These are phyloP conservation scores for Saitozyma sp. DNA, from an alignment of 768 basidiomycete species.

Conservation along the genomic window DNA sequence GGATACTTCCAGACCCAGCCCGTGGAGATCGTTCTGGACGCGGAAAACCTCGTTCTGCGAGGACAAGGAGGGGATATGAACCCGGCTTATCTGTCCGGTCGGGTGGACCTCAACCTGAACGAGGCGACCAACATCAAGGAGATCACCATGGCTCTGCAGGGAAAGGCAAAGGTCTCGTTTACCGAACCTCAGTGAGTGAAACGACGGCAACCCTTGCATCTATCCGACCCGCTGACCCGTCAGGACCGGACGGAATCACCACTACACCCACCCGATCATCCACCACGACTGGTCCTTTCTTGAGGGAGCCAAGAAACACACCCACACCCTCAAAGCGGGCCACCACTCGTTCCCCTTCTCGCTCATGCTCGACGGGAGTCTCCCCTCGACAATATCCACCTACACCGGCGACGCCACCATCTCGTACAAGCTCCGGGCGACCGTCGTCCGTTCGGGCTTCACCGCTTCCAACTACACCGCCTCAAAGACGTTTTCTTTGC, in stretches of 20 bases:
- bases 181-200: slow-evolving; percentile 46
- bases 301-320: slow-evolving; percentile 72
- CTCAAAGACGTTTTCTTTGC: slow-evolving; percentile 63
- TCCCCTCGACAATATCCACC: slow-evolving; percentile 75
- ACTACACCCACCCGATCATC: slow-evolving; percentile 61
- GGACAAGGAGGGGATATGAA: slow-evolving; percentile 81
- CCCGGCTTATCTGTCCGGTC: slow-evolving; percentile 75
- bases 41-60: slow-evolving; percentile 68
- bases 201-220: not conserved
- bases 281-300: slow-evolving; percentile 92
- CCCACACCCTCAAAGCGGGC: slow-evolving; percentile 93
- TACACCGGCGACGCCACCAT: slow-evolving; percentile 61
- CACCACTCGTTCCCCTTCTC: slow-evolving; percentile 90
- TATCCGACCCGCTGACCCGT: slow-evolving; percentile 2
- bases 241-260: slow-evolving; percentile 46
- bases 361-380: slow-evolving; percentile 75
- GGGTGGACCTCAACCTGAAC: slow-evolving; percentile 72
- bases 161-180: slow-evolving; percentile 73
- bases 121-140: slow-evolving; percentile 80
- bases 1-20: slow-evolving; percentile 16
- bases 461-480: slow-evolving; percentile 68
- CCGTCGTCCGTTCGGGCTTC: slow-evolving; percentile 74
- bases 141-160: slow-evolving; percentile 77
- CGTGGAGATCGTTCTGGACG: slow-evolving; percentile 74
- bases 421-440: slow-evolving; percentile 84